Evolutionary conservation across 2,329 filamentous ascomycete species (phyloP).

Genomic region (Bipolaris oryzae): DNA sequence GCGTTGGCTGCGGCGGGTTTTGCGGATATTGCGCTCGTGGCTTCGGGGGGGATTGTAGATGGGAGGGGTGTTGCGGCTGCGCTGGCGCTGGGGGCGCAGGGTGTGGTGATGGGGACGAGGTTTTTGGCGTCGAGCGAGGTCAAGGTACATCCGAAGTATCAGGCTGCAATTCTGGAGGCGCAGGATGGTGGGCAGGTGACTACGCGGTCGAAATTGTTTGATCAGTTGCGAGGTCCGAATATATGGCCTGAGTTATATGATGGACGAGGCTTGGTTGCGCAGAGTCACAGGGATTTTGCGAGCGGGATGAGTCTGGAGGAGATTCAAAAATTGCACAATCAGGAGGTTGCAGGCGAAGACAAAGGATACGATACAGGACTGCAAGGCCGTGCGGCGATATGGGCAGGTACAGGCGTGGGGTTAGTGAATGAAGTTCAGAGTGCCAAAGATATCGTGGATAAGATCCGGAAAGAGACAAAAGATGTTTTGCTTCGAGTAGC

Average conservation of each 20-base stretch:
- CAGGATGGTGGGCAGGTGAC: constrained; percentile 59
- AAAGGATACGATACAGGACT: constrained; percentile 58
- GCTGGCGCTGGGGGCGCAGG: constrained; percentile 60
- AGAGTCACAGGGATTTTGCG: constrained; percentile 53
- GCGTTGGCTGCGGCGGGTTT: constrained; percentile 49
- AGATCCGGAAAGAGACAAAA: constrained; percentile 48
- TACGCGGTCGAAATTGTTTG: constrained; percentile 58
- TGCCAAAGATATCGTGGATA: constrained; percentile 59
- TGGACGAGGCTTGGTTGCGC: constrained; percentile 62
- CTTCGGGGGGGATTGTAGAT: constrained; percentile 66
- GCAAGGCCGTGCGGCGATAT: constrained; percentile 61
- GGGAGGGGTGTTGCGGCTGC: constrained; percentile 65
- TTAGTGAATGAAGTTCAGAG: constrained; percentile 58
- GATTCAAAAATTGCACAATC: constrained; percentile 51
- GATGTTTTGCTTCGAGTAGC: constrained; percentile 35
- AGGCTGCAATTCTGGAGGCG: constrained; percentile 53
- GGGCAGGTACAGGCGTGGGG: constrained; percentile 65
- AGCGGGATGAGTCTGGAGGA: constrained; percentile 51
- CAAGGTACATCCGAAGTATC: constrained; percentile 53
- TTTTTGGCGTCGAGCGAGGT: constrained; percentile 63
- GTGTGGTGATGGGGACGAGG: constrained; percentile 67
- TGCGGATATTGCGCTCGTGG: constrained; percentile 51
- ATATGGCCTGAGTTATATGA: constrained; percentile 65
- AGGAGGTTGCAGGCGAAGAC: constrained; percentile 57
- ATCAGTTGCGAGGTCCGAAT: constrained; percentile 60